Evolutionary conservation across 495 filamentous ascomycete genomes (phyloP), one percentile per base, ranked within the genome.

Genomic region (Penicillium tannophilum): DNA sequence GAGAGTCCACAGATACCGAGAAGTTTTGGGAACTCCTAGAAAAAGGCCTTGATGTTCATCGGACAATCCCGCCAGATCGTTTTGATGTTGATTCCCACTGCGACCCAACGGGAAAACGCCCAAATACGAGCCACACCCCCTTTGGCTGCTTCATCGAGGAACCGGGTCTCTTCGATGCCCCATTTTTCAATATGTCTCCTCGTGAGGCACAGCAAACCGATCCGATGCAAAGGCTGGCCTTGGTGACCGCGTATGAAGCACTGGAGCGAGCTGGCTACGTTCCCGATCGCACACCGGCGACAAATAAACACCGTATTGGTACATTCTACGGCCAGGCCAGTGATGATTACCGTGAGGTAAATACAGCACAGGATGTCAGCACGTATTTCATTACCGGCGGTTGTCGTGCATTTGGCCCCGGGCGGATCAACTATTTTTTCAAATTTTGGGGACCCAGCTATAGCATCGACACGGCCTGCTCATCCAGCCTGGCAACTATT

Each of bases 361-460:
- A 91, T 62, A 82, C 84, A 17, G 82, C 81, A 2, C 81, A 92
- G 60, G 84, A 90, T 50, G 82, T 93, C 33, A 88, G 90, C 66
- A 91, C 88, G 1, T 92, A 93, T 68, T 90, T 78, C 74, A 89
- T 91, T 62, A 86, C 90, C 0, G 90, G 90, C 41, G 87, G 84
- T 62, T 79, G 84, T 5, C 82, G 88, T 16, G 90, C 88, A 3
- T 92, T 92, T 56, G 82, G 82, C 0, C 84, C 85, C 0, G 87
- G 64, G 6, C 79, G 79, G 53, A 85, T 86, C 65, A 58, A 61
- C 12, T 61, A 61, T 33, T 44, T 46, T 20, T 86, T 89, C 59
- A 84, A 82, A 30, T 88, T 87, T 63, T 82, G 78, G 42, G 90
- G 90, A 2, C 88, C 88, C 1, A 89, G 84, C 49, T 82, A 85